Evolutionary conservation across 768 basidiomycete genomes (phyloP).

Genomic region (Mycena indigotica): DNA sequence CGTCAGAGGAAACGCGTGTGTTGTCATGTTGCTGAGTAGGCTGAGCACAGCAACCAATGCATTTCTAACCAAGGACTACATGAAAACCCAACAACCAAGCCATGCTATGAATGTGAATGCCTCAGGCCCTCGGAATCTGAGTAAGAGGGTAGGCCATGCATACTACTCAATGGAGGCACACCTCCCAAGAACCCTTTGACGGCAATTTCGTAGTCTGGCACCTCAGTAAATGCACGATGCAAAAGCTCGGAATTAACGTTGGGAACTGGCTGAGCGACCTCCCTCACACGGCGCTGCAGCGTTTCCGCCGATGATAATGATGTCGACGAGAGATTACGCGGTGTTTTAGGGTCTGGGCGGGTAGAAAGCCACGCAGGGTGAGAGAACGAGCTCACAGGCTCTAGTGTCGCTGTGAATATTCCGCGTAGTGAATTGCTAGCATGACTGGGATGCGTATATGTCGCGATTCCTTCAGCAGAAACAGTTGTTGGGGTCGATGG

Average conservation of each 20-base stretch:
- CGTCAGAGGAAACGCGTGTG: not conserved
- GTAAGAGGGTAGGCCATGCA: constrained; percentile 83
- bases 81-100: not conserved
- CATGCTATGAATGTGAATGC: constrained; percentile 7
- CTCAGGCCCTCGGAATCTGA: constrained; percentile 55
- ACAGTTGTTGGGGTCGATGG: constrained; percentile 21
- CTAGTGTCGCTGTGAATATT: constrained; percentile 62
- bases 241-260: constrained; percentile 38
- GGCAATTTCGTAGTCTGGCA: constrained; percentile 86
- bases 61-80: not conserved
- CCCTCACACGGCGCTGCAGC: constrained; percentile 22
- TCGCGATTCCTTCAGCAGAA: constrained; percentile 39
- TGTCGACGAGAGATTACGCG: constrained; percentile 4
- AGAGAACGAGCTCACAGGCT: constrained; percentile 54
- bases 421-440: constrained; percentile 54
- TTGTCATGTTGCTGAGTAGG: not conserved
- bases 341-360: constrained; percentile 36
- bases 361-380: constrained; percentile 44
- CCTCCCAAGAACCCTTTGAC: constrained; percentile 88
- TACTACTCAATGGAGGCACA: constrained; percentile 78
- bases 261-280: constrained; percentile 14
- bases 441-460: constrained; percentile 53
- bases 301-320: constrained; percentile 11
- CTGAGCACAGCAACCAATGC: not conserved
- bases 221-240: constrained; percentile 69